Evolutionary conservation across 257 asterid species (phyloP).

Genomic region (Thymus quinquecostatus): DNA sequence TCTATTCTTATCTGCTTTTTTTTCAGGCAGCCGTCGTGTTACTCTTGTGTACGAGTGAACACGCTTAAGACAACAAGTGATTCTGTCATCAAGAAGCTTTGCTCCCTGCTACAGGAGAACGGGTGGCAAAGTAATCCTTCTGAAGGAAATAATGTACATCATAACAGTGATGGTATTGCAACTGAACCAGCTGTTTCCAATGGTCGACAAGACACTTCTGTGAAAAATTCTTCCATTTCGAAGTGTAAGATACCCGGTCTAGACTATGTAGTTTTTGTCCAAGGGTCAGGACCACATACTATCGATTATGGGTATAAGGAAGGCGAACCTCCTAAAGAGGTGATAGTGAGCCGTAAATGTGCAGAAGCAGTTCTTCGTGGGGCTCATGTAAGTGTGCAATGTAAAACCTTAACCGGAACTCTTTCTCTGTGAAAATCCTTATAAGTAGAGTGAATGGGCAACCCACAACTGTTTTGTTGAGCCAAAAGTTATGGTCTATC

Average conservation of each 20-base stretch:
- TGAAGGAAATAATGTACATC: constrained; percentile 33
- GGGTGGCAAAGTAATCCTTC: constrained; percentile 36
- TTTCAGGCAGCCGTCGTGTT: constrained; percentile 85
- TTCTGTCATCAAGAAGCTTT: constrained; percentile 68
- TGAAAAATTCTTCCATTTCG: constrained; percentile 40
- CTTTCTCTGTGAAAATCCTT: not conserved
- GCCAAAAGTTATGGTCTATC: too few relatives aligned
- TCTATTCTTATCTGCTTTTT: constrained; percentile 20
- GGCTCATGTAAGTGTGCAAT: constrained; percentile 71
- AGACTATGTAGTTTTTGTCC: constrained; percentile 72
- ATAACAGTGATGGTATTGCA: constrained; percentile 25
- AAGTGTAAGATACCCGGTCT: constrained; percentile 70
- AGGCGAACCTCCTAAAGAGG: constrained; percentile 80
- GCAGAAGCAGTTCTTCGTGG: constrained; percentile 99
- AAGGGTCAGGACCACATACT: constrained; percentile 89
- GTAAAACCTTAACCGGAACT: constrained; percentile 13
- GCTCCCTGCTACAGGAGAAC: constrained; percentile 51
- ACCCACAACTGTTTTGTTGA: not conserved
- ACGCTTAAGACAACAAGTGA: constrained; percentile 69
- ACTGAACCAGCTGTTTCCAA: constrained; percentile 33
- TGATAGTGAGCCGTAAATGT: constrained; percentile 92
- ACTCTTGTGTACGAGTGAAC: constrained; percentile 94
- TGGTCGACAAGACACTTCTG: constrained; percentile 23
- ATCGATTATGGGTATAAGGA: constrained; percentile 63
- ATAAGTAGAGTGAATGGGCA: not conserved